These are phyloP conservation scores for Diaporthe aspalathi DNA, from an alignment of 2,329 filamentous ascomycete species.

Conservation along the genomic window DNA sequence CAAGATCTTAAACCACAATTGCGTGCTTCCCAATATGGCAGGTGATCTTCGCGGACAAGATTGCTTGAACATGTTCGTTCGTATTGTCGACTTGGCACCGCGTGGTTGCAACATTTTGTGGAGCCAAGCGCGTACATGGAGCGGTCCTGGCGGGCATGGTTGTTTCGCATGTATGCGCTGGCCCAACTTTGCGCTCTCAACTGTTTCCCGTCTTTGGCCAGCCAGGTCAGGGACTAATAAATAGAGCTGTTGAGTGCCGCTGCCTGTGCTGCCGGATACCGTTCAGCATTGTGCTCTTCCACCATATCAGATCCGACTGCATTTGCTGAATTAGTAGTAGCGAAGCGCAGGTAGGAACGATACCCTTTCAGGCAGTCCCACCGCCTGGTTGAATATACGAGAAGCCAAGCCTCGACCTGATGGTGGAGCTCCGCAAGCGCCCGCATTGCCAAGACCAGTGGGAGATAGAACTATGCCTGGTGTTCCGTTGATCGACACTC, in stretches of 20 bases:
- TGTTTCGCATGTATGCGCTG: too few species aligned
- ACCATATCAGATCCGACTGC: neutral
- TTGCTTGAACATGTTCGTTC: constrained; percentile 21
- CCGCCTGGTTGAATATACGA: neutral
- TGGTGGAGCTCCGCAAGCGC: neutral
- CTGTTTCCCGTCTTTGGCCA: neutral
- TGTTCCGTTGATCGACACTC: neutral
- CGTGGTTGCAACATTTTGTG: constrained; percentile 2
- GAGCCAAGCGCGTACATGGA: constrained; percentile 2
- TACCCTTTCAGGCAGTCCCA: constrained; percentile 11
- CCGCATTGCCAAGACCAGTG: neutral
- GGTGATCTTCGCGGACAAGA: neutral
- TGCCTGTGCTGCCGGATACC: too few species aligned
- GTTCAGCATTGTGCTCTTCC: neutral
- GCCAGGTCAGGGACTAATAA: neutral
- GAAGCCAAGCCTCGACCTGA: neutral
- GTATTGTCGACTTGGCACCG: constrained; percentile 12
- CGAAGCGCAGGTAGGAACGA: neutral
- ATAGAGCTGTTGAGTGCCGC: too few species aligned
- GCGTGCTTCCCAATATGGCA: neutral
- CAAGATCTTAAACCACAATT: neutral
- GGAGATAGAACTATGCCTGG: neutral
- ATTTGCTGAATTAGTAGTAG: neutral
- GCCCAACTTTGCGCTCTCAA: neutral
- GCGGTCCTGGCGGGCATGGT: too few species aligned